These are phyloP conservation scores for Fusarium veterinarium DNA, from an alignment of 2,329 filamentous ascomycete genomes.

Conservation along the genomic window DNA sequence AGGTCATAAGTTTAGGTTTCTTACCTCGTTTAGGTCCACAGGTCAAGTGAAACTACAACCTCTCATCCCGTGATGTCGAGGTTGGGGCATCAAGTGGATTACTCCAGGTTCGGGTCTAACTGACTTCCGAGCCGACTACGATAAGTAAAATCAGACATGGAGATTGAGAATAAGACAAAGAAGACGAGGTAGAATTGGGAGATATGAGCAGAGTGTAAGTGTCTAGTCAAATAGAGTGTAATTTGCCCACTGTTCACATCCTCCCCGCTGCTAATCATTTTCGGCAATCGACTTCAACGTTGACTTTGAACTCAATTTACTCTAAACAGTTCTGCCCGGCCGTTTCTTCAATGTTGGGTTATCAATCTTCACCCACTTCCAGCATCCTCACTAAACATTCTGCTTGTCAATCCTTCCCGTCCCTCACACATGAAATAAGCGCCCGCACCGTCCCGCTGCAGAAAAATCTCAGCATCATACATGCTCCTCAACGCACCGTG, in stretches of 20 bases:
- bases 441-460: not conserved
- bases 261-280: not conserved
- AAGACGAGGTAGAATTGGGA: too few species aligned
- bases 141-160: not conserved
- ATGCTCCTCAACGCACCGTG: too few species aligned
- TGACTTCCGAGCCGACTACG: not conserved
- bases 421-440: not conserved
- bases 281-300: not conserved
- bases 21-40: not conserved
- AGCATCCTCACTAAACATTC: not conserved
- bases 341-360: fast-evolving
- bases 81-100: not conserved
- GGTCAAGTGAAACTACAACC: not conserved
- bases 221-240: not conserved
- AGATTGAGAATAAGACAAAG: fast-evolving
- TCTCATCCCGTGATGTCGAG: not conserved
- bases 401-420: not conserved
- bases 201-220: fast-evolving
- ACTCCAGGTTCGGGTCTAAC: too few species aligned
- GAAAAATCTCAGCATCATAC: not conserved
- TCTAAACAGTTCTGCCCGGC: fast-evolving
- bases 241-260: not conserved
- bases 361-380: not conserved
- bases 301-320: not conserved
- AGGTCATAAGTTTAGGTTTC: fast-evolving